A percentile compares a stretch with the other conserved stretches of the same genome.
Evolutionary conservation across 2,329 filamentous ascomycete species (phyloP).

Genomic region (Scedosporium apiospermum): DNA sequence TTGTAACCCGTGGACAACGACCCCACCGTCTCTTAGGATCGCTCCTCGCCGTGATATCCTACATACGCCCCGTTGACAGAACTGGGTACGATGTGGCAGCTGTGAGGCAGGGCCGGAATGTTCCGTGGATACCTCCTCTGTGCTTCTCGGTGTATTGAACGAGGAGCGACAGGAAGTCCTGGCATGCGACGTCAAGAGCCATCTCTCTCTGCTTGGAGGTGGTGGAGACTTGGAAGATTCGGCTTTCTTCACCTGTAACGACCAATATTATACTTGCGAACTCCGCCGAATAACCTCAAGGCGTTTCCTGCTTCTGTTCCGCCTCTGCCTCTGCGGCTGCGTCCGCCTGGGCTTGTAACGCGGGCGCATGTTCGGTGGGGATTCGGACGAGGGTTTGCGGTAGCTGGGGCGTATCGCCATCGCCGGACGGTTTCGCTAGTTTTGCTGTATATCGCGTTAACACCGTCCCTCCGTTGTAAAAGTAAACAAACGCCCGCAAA

Average conservation of each 20-base stretch:
- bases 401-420: conserved; percentile 38
- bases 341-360: conserved; percentile 52
- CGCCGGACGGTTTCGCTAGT: conserved; percentile 51
- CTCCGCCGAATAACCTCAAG: neutral
- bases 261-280: neutral
- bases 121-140: too few species aligned
- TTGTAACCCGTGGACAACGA: neutral
- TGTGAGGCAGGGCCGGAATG: too few species aligned
- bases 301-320: conserved; percentile 16
- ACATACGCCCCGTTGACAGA: too few species aligned
- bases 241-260: neutral
- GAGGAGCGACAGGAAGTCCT: too few species aligned
- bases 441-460: conserved; percentile 41
- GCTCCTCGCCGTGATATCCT: too few species aligned
- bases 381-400: conserved; percentile 80
- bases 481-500: neutral
- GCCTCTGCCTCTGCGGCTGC: conserved; percentile 34
- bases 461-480: neutral
- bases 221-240: neutral
- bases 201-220: too few species aligned
- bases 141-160: too few species aligned
- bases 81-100: too few species aligned
- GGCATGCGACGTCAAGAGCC: too few species aligned
- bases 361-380: conserved; percentile 66
- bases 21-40: neutral